A percentile compares a stretch with the other conserved stretches of the same genome.
These are phyloP conservation scores for Malassezia dermatis DNA, from an alignment of 1,284 basidiomycete genomes.

Conservation along the genomic window DNA sequence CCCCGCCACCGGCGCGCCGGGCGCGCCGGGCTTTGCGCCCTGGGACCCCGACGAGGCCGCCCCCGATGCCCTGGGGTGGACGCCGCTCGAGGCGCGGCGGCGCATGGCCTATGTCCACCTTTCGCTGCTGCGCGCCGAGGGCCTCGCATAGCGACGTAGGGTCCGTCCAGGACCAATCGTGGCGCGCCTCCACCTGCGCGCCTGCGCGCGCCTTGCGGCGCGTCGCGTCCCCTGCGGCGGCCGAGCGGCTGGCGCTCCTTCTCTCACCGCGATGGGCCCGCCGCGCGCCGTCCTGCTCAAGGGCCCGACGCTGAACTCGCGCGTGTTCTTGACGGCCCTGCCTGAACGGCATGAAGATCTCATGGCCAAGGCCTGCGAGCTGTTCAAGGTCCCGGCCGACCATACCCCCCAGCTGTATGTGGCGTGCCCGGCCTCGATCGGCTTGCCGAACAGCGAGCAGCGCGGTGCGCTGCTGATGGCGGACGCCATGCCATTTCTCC, in stretches of 20 bases:
- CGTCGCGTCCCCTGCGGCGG: neutral
- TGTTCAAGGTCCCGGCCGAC: conserved; percentile 35
- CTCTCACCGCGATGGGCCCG: conserved; percentile 7
- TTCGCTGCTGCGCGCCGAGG: conserved; percentile 13
- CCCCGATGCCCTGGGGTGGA: conserved; percentile 9
- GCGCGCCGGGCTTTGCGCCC: conserved; percentile 2
- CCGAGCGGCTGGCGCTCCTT: neutral
- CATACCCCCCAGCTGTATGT: conserved; percentile 32
- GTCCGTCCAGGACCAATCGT: neutral
- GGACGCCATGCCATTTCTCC: conserved; percentile 36
- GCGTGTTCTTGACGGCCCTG: conserved; percentile 34
- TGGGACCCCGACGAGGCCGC: conserved; percentile 9
- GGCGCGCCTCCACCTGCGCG: conserved; percentile 5
- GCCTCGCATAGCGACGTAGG: conserved; percentile 7
- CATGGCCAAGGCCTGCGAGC: conserved; percentile 28
- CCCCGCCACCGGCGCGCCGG: neutral
- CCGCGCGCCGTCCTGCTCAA: conserved; percentile 33
- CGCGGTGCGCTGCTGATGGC: conserved; percentile 31
- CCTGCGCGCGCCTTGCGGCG: conserved; percentile 3
- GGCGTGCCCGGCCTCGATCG: conserved; percentile 19
- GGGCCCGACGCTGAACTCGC: conserved; percentile 35
- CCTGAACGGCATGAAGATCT: conserved; percentile 27
- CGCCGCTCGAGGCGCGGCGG: conserved; percentile 8
- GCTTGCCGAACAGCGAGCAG: conserved; percentile 23
- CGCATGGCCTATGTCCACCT: conserved; percentile 17